Base-by-base conservation (phyloP, 2,329 filamentous ascomycete species). In the Diplodia mutila region DNA sequence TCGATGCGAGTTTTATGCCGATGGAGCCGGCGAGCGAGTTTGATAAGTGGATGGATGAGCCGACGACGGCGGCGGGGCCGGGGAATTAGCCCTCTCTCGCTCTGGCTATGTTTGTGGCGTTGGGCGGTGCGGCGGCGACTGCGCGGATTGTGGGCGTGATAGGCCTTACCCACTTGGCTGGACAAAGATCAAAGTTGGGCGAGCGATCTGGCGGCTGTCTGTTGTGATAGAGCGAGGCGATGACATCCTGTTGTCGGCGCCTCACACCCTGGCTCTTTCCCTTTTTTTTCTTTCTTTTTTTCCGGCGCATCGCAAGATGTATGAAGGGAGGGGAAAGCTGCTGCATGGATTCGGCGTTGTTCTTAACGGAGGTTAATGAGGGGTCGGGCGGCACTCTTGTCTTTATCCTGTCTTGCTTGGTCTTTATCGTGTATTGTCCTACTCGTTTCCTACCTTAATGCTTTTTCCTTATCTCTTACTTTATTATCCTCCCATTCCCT, bases 21-120 rank as follows among this genome's bases (percentile, higher is more conserved):
- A 72, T 79, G 66, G 78, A 82, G 55, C 74, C 77, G 61, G 77
- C 77, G 49, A 78, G 80, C 21, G 80, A 84, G 55, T 82, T 84
- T 69, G 81, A 84, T 54, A 79, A 80, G 57, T 84, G 81, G 81
- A 75, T 84, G 70, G 75, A 76, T 4, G 75, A 77, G 53, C n/a
- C 55, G 53, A 27, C 55, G 53, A 27, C 55, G 48, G 16, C 55
- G 16, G 55, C 55, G 21, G 55, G 54, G 16, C 54, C 37, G 29
- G 32, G 29, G 18, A 67, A 61, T n/a, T 67, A 67, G 29, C 18
- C 14, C 4, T 32, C 27, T 32, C 6, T 3, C 6, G 9, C 6
- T 32, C 6, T 18, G 8, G 18, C 14, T n/a, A 16, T 29, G 21
- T 37, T 5, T 51, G 42, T 21, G 21, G 46, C 29, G 18, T 42